These are phyloP conservation scores for Lactifluus piperatus DNA, from an alignment of 768 basidiomycete genomes.

Conservation along the genomic window DNA sequence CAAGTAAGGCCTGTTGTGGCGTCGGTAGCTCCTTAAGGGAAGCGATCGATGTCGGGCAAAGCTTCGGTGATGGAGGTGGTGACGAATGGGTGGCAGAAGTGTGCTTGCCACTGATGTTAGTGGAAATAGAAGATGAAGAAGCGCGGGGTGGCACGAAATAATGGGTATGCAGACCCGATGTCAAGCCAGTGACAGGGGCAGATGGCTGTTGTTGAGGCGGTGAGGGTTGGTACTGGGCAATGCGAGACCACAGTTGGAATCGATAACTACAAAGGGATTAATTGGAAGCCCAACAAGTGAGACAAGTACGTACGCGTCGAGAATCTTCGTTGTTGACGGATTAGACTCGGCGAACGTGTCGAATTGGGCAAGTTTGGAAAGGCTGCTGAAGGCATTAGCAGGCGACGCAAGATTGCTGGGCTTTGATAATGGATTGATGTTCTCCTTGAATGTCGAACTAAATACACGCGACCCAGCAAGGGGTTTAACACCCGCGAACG, in stretches of 20 bases:
- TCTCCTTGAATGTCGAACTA: conserved; percentile 47
- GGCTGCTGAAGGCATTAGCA: conserved; percentile 24
- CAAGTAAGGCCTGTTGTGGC: conserved; percentile 44
- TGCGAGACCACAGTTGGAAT: conserved; percentile 87
- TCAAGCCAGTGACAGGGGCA: conserved; percentile 23
- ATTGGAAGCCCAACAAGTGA: conserved; percentile 4
- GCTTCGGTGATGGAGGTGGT: conserved; percentile 36
- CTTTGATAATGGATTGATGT: conserved; percentile 70
- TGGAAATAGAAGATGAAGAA: conserved; percentile 22
- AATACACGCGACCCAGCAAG: conserved; percentile 18
- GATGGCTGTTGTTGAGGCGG: conserved; percentile 30
- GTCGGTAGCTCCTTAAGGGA: conserved; percentile 27
- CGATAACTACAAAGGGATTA: conserved; percentile 40
- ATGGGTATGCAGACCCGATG: conserved; percentile 29
- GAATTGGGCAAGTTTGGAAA: conserved; percentile 40
- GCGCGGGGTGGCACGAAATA: conserved; percentile 27
- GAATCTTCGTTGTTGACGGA: conserved; percentile 76
- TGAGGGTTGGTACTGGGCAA: conserved; percentile 56
- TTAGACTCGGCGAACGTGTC: conserved; percentile 72
- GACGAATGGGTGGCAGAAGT: conserved; percentile 29
- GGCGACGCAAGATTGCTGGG: conserved; percentile 27
- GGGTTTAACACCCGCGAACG: conserved; percentile 9
- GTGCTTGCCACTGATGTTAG: conserved; percentile 41
- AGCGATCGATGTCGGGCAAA: conserved; percentile 23
- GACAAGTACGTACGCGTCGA: conserved; percentile 61